A percentile compares a stretch with the other conserved stretches of the same genome.
Evolutionary conservation across 352 stramenopile genomes (phyloP).

Genomic region (Globisporangium echinulatum): DNA sequence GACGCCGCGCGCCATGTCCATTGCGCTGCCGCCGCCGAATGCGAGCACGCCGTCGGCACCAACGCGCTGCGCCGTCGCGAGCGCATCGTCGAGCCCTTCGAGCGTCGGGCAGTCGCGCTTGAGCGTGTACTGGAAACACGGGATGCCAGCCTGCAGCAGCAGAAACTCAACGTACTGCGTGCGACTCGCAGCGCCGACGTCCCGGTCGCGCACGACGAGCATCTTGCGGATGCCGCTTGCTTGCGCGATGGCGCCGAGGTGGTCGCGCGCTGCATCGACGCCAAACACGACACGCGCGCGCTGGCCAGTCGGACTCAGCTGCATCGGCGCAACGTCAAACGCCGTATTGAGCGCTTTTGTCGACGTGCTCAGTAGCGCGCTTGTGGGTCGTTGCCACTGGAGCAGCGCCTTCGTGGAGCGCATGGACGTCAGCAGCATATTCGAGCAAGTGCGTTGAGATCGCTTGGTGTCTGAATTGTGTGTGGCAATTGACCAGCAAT

Average conservation of each 20-base stretch:
- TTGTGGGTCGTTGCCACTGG: constrained; percentile 1
- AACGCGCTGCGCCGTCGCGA: constrained; percentile 46
- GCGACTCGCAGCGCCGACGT: constrained; percentile 39
- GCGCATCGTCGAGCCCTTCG: constrained; percentile 42
- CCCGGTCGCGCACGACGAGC: constrained; percentile 62
- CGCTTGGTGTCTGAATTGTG: too few relatives aligned
- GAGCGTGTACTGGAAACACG: constrained; percentile 72
- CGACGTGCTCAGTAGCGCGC: neutral
- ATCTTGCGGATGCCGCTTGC: constrained; percentile 51
- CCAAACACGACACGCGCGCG: constrained; percentile 41
- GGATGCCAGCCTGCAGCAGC: constrained; percentile 56
- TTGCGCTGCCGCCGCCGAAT: constrained; percentile 58
- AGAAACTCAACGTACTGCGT: constrained; percentile 70
- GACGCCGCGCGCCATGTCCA: constrained; percentile 56
- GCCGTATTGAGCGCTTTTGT: constrained; percentile 21
- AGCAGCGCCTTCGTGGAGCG: constrained; percentile 11
- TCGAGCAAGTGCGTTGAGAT: neutral
- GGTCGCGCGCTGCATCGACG: constrained; percentile 30
- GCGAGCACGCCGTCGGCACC: constrained; percentile 61
- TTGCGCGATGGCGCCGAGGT: constrained; percentile 32
- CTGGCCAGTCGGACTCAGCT: constrained; percentile 39
- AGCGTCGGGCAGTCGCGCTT: constrained; percentile 60
- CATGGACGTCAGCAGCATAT: neutral
- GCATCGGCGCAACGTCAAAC: constrained; percentile 30
- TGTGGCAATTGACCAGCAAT: too few relatives aligned